Evolutionary conservation across 805 yeast species (phyloP), one percentile per base, ranked within the genome.

Genomic region (Kazachstania viticola): DNA sequence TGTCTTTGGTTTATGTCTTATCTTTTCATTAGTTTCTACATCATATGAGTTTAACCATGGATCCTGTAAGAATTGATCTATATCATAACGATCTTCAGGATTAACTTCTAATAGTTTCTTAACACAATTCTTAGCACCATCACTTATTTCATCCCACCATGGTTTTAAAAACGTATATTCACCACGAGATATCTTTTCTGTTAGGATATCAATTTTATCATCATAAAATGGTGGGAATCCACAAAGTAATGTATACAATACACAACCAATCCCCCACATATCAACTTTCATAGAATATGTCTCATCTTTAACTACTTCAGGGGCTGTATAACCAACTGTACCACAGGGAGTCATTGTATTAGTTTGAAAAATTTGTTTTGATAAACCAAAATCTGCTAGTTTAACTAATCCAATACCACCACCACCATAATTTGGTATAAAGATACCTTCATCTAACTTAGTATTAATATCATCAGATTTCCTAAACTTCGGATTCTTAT

Each of bases 181-280:
- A 22, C 91, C 93, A 29, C 64, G 64, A 9, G 79, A 64, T 21
- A 79, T 82, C 51, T 80, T 81, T 33, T 67, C 66, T 4, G 85
- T 75, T 28, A 81, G 60, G 3, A 74, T 65, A 45, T 79, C 77
- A 38, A 76, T 80, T 39, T 61, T 62, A 31, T 64, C 69, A 44
- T 82, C 88, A 56, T 85, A 91, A 51, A 91, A 91, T 4, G 98
- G 98, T 1, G 98, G 98, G 60, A 91, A 91, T 3, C 98, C 98
- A 61, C 97, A 91, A 22, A 91, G 62, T 27, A 91, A 63, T 0
- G 97, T 91, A 52, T 91, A 91, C 34, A 91, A 60, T 0, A 91
- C 95, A 60, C 98, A 91, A 0, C 98, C 98, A 33, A 91, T 64
- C 4, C 96, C 96, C 98, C 98, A 91, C 91, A 91, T 83, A 54